Conservation (phyloP, 1,284 basidiomycete species). For the Phellopilus nigrolimitatus region DNA sequence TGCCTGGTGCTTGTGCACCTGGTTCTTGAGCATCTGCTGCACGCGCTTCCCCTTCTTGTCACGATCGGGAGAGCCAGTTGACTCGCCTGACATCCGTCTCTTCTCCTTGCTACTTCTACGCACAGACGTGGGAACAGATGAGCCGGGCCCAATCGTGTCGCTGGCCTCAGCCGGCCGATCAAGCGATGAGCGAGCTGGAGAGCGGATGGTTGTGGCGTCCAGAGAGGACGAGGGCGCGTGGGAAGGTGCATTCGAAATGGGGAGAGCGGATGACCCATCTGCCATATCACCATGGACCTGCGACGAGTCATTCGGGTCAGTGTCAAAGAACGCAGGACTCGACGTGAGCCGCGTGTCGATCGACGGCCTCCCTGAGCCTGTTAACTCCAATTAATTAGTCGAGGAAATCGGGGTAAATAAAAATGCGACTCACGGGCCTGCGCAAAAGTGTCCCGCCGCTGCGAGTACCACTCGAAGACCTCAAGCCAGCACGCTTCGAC, state of each 20-base stretch:
- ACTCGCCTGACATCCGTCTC: constrained; percentile 9
- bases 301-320: background rate
- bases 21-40: constrained; percentile 65
- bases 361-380: constrained; percentile 16
- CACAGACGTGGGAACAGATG: background rate
- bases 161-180: constrained; percentile 3
- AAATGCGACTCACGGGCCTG: constrained; percentile 3
- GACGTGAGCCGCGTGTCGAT: constrained; percentile 14
- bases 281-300: background rate
- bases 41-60: constrained; percentile 56
- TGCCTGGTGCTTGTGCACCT: constrained; percentile 66
- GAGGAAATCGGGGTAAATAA: background rate
- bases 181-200: constrained; percentile 10
- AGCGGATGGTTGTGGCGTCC: constrained; percentile 12
- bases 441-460: constrained; percentile 41
- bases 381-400: background rate
- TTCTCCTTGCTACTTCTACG: background rate
- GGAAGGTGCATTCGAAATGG: constrained; percentile 9
- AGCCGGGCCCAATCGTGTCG: background rate
- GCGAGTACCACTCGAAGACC: constrained; percentile 81
- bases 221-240: constrained; percentile 2
- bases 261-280: background rate
- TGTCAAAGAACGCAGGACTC: constrained; percentile 10
- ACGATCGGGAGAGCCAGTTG: constrained; percentile 22
- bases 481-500: constrained; percentile 83